Percentiles rank a stretch among this genome's conserved stretches.
These are phyloP conservation scores for Saccharum officinarum DNA, from an alignment of 176 grass and related monocot species.

Conservation along the genomic window DNA sequence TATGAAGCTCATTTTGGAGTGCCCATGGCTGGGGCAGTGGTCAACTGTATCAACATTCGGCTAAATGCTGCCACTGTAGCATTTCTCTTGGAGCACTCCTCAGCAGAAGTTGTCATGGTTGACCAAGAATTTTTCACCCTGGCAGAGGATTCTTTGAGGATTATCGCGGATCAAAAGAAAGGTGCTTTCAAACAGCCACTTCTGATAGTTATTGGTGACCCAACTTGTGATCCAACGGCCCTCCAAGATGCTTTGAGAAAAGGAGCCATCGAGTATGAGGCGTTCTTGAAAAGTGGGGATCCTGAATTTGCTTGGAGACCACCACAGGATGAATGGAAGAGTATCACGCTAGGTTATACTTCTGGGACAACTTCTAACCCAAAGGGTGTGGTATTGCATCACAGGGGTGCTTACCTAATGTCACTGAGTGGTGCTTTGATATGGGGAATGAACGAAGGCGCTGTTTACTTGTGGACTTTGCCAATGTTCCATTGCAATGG, in stretches of 20 bases:
- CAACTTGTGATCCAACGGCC: slow-evolving; percentile 54
- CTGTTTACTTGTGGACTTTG: slow-evolving; percentile 87
- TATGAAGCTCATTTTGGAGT: slow-evolving; percentile 97
- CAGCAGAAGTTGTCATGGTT: slow-evolving; percentile 73
- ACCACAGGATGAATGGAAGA: slow-evolving; percentile 90
- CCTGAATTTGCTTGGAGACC: slow-evolving; percentile 75
- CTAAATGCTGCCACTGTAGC: slow-evolving; percentile 76
- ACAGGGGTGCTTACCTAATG: slow-evolving; percentile 93
- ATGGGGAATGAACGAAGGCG: slow-evolving; percentile 75
- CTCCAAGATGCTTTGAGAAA: slow-evolving; percentile 62
- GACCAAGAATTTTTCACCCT: slow-evolving; percentile 86
- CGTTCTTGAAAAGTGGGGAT: slow-evolving; percentile 72
- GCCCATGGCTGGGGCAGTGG: slow-evolving; percentile 88
- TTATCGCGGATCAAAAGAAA: slow-evolving; percentile 60
- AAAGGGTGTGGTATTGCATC: slow-evolving; percentile 88
- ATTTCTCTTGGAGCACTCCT: slow-evolving; percentile 79
- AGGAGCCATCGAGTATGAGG: slow-evolving; percentile 80
- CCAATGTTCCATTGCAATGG: slow-evolving; percentile 98
- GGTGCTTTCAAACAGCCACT: slow-evolving; percentile 67
- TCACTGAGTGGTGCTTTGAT: slow-evolving; percentile 63
- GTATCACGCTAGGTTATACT: slow-evolving; percentile 87
- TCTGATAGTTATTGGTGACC: slow-evolving; percentile 78
- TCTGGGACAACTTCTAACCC: slow-evolving; percentile 86
- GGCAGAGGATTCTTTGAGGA: slow-evolving; percentile 70
- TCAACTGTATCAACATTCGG: slow-evolving; percentile 80